Base-by-base conservation (phyloP, 164 flowering plant genomes). In the Sextonia rubra region DNA sequence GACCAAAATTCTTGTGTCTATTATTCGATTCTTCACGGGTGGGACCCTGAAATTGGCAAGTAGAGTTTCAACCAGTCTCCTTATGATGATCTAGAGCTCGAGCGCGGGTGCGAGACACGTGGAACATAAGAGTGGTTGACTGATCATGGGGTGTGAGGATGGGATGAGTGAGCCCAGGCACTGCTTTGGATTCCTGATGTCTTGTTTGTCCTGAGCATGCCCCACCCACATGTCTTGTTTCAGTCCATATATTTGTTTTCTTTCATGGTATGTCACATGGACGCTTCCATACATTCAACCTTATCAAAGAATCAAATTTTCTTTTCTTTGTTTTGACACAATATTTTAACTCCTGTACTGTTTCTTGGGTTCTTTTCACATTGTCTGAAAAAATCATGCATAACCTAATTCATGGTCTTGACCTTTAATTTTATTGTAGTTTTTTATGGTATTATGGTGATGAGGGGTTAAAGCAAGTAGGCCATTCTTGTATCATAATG, bases 211-310 rank as follows among this genome's bases (percentile, higher is more conserved):
- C 67, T 8, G 22, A 12, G 67, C 67, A 26, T 17, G 67, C 32
- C 67, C 67, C 67, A 64, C 67, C 67, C 44, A 26, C 67, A 26
- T 29, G 67, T 26, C 44, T 24, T n/a, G 67, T 29, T 27, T 64
- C 67, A 17, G 29, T 52, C 58, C n/a, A 52, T 52, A 52, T 37
- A 37, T 37, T 52, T 52, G 58, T 52, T 15, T 52, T 52, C 58
- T 52, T 20, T 15, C 29, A 64, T 26, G 30, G 67, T 61, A 22
- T 61, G 64, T 61, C 64, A 61, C 25, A 26, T 61, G 64, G 64
- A 26, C 11, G 44, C 44, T 37, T 61, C 17, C 64, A 64, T 29
- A 25, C 67, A 64, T 26, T 64, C 67, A 64, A 64, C 17, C 67
- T 64, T 29, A 4, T 64, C 58, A 52, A 52, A 25, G 26, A 15